Base-by-base conservation (phyloP, 352 stramenopile genomes). In the Phytophthora gonapodyides region DNA sequence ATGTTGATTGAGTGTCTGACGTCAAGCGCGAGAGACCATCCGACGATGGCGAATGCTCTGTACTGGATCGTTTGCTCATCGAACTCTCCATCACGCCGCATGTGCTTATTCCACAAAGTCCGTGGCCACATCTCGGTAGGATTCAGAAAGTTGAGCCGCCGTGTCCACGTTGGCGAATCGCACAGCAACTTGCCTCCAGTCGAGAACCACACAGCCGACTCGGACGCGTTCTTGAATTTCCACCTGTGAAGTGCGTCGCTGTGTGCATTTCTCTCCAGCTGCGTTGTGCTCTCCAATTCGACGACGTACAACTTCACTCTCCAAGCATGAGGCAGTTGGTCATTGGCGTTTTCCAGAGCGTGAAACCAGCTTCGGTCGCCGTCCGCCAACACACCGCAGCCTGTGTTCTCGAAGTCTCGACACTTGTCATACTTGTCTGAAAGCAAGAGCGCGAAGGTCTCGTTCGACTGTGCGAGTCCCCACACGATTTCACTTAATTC, bases 61-160 rank as follows among this genome's bases (percentile, higher is more conserved):
- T 44, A 55, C 12, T 44, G n/a, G 12, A 37, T 37, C 5, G 44
- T 51, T 36, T 37, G 21, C 7, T 51, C 44, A 27, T 51, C 44
- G 12, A 36, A 31, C 27, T 16, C 15, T 2, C 21, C 47, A 16
- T 44, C 11, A 19, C 19, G n/a, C 7, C 31, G 12, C 17, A 43
- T 13, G 34, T 55, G n/a, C 7, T 48, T 48, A n/a, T 19, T 54
- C 30, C 46, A 54, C n/a, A 44, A 31, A 34, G 30, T 16, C 8
- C 34, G 34, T 16, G 33, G 33, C 16, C 17, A 24, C 3, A 31
- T 17, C 11, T 7, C 16, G 5, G 16, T 35, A 17, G 19, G 19
- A 44, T 55, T 55, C 31, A 55, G 17, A 16, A 55, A 44, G 35
- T 40, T 30, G 4, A 55, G 16, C 13, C 35, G n/a, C 9, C 34